Evolutionary conservation across 805 yeast species (phyloP), one percentile per base, ranked within the genome.

Genomic region (Pichia cephalocereana): DNA sequence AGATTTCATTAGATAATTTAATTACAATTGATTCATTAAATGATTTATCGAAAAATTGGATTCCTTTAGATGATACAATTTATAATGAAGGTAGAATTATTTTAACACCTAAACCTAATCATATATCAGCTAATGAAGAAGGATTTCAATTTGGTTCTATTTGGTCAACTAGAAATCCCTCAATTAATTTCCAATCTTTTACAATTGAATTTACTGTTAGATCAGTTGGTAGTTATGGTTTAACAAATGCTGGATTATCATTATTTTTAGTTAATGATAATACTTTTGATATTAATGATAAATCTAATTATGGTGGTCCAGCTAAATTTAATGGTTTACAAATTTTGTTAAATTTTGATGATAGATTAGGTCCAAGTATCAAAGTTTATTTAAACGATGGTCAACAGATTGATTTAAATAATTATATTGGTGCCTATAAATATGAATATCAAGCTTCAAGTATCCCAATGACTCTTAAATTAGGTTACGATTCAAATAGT

Each of bases 391-490:
- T 77, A 49, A 79, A 75, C 56, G 91, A 84, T 61, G 85, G 85
- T 0, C 63, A 65, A 28, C 63, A 61, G 11, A 59, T 68, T 12
- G 58, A 57, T 19, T 18, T 54, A n/a, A 37, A 52, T 5, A 64
- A 63, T 37, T 62, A 47, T 37, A 9, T 63, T 19, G 68, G 66
- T 11, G 66, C 66, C 1, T 64, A 69, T 41, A 49, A 62, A 12
- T 56, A 69, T 41, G 62, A 62, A 37, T 85, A 76, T 55, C 82
- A 83, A 60, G 81, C 79, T 55, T 77, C 87, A 0, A 77, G 77
- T 52, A 86, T 83, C 7, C 95, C 95, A 11, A 68, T 76, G 26
- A 82, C 86, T 1, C 46, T 83, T n/a, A 76, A 88, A 64, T 54
- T 85, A 14, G 77, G 83, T 9, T 83, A 82, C 56, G 74, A 78